These are phyloP conservation scores for Penicillium psychrosexuale DNA, from an alignment of 2,329 filamentous ascomycete species.

Conservation along the genomic window DNA sequence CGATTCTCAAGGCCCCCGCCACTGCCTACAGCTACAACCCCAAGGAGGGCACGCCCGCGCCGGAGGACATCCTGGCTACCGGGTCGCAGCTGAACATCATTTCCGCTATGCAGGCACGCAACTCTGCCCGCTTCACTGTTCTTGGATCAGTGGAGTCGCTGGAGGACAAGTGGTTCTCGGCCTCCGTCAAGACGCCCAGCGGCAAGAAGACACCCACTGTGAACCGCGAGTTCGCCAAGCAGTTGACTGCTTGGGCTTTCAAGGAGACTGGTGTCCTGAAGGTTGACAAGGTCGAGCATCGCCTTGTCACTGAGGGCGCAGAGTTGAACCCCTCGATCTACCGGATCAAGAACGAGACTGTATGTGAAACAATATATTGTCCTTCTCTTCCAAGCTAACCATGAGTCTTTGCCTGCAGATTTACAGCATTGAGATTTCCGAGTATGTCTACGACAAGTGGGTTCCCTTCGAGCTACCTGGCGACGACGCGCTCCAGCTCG, in stretches of 20 bases:
- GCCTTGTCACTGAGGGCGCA: constrained; percentile 54
- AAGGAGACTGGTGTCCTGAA: constrained; percentile 87
- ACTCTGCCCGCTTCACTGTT: constrained; percentile 84
- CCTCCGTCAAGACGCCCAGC: constrained; percentile 61
- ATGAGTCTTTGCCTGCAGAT: constrained; percentile 52
- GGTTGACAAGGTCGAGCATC: constrained; percentile 79
- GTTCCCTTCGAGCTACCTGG: constrained; percentile 67
- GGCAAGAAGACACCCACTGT: constrained; percentile 62
- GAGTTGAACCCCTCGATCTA: constrained; percentile 78
- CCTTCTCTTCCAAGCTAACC: constrained; percentile 23
- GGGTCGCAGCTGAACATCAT: constrained; percentile 80
- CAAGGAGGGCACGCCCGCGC: constrained; percentile 70
- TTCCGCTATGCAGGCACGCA: constrained; percentile 85
- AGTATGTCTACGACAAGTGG: constrained; percentile 74
- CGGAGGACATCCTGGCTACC: constrained; percentile 81
- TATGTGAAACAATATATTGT: constrained; percentile 53
- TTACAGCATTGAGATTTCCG: constrained; percentile 84
- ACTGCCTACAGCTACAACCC: constrained; percentile 94
- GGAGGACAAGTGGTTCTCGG: constrained; percentile 83
- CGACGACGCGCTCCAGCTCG: constrained; percentile 78
- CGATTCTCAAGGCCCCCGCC: constrained; percentile 74
- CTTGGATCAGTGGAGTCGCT: constrained; percentile 84
- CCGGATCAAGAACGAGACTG: constrained; percentile 93
- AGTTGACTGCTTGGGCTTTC: constrained; percentile 92
- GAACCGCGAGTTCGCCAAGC: constrained; percentile 82